phyloP scores from a whole-genome alignment of 1,284 basidiomycete genomes.

The Tilletia walkeri region DNA sequence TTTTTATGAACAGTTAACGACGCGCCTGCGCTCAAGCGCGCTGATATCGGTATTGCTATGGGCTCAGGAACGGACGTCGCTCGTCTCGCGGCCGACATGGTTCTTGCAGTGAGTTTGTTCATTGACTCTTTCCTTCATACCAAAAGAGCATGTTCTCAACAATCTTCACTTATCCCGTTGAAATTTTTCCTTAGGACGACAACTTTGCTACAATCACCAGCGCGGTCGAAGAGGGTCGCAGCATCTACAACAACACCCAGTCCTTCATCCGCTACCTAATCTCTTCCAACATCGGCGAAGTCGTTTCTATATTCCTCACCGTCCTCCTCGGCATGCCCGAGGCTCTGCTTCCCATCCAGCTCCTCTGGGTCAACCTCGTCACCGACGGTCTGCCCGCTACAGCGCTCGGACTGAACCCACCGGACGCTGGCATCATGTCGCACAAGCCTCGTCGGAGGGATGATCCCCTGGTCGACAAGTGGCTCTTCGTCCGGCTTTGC shows the following conservation, averaged over 20 bases:
- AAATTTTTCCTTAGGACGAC: conserved; percentile 47
- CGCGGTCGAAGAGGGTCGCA: conserved; percentile 78
- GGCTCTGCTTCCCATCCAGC: conserved; percentile 92
- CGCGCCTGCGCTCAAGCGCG: conserved; percentile 58
- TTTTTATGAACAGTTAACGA: conserved; percentile 60
- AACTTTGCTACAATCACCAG: conserved; percentile 59
- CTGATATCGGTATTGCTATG: conserved; percentile 59
- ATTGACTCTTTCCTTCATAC: background rate
- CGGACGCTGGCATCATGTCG: conserved; percentile 87
- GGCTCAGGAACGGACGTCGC: conserved; percentile 58
- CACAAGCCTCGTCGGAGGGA: conserved; percentile 81
- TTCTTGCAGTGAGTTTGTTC: conserved; percentile 47
- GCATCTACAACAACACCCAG: conserved; percentile 99
- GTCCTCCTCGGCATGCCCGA: conserved; percentile 97
- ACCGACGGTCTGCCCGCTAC: conserved; percentile 89
- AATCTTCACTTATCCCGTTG: background rate
- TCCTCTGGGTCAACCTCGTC: conserved; percentile 70
- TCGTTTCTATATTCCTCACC: conserved; percentile 95
- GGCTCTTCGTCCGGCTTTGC: conserved; percentile 94
- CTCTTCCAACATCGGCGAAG: conserved; percentile 96
- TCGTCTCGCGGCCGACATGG: conserved; percentile 59
- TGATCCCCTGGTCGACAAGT: conserved; percentile 85
- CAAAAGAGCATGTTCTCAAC: background rate
- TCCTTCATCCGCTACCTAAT: conserved; percentile 84
- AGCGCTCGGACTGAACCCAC: conserved; percentile 96